Percentiles rank a stretch among this genome's conserved stretches.
phyloP scores from a whole-genome alignment of 169 alveolate species.

The Babesia ovata region DNA sequence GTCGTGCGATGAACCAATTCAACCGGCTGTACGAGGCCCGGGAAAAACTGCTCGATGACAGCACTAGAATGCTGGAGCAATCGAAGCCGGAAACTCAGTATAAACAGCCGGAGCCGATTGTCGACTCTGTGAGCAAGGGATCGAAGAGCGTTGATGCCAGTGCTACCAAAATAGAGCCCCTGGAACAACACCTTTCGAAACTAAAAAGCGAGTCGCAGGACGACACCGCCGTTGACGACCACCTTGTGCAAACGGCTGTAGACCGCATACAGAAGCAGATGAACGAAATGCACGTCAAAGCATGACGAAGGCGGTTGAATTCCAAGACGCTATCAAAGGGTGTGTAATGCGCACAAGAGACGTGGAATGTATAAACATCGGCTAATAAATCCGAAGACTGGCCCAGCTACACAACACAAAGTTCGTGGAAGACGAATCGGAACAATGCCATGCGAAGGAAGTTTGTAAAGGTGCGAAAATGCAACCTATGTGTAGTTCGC shows the following conservation, averaged over 20 bases:
- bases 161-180: slow-evolving; percentile 9
- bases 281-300: slow-evolving; percentile 13
- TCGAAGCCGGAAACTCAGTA: slow-evolving; percentile 71
- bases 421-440: too few species aligned
- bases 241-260: slow-evolving; percentile 23
- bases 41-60: slow-evolving; percentile 67
- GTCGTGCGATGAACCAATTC: slow-evolving; percentile 73
- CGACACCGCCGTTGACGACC: not conserved
- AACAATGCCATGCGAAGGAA: too few species aligned
- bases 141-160: slow-evolving; percentile 3
- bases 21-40: slow-evolving; percentile 75
- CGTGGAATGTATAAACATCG: too few species aligned
- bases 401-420: too few species aligned
- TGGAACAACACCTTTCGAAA: not conserved
- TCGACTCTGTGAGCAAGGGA: not conserved
- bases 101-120: slow-evolving; percentile 58
- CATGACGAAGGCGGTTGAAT: not conserved
- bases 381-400: too few species aligned
- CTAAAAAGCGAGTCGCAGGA: slow-evolving; percentile 7
- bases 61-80: slow-evolving; percentile 61
- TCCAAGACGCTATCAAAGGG: too few species aligned
- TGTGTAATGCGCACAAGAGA: too few species aligned
- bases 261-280: slow-evolving; percentile 34
- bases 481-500: too few species aligned
- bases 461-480: too few species aligned